Evolutionary conservation across 306 rosid species (phyloP), one percentile per base, ranked within the genome.

Genomic region (Gillenia trifoliata): DNA sequence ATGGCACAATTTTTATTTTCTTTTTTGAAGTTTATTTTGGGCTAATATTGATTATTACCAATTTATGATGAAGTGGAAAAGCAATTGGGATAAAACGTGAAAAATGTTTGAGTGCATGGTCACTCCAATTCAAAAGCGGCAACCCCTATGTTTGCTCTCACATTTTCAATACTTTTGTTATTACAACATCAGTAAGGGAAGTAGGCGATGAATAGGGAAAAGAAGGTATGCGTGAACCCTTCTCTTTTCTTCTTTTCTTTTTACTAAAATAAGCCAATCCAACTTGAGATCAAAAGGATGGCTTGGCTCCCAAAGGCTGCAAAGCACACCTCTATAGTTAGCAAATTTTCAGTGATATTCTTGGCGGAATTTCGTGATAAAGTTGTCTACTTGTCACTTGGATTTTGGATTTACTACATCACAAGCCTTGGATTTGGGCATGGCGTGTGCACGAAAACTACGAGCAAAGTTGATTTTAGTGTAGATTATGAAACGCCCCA

Each of bases 191-290:
- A 22, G 36, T 4, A 78, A 68, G 83, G 67, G 59, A 77, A 62
- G 28, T 75, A 20, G 69, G 80, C 80, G 56, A 77, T 54, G 71
- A 50, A 56, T 76, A 61, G 81, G 83, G 77, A 70, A 83, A 54
- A 75, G 76, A 30, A 50, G 68, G 57, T 65, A 29, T 43, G 82
- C 84, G 52, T 71, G 85, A 80, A 13, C 70, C 49, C 47, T 11
- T 23, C 22, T 5, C 30, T 4, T 38, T 40, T 9, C 16, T 40
- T 7, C 11, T 40, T 40, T 17, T 40, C 12, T 10, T 10, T 40
- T 43, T 43, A 17, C 50, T 16, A 45, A 45, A 55, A 22, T 55
- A 22, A 9, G 26, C 61, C 49, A 62, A 74, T 3, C 34, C 61
- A 33, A 64, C 29, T 19, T 25, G 62, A 45, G 52, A 45, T 45